phyloP scores from a whole-genome alignment of 768 basidiomycete species.

The Megacollybia marginata region DNA sequence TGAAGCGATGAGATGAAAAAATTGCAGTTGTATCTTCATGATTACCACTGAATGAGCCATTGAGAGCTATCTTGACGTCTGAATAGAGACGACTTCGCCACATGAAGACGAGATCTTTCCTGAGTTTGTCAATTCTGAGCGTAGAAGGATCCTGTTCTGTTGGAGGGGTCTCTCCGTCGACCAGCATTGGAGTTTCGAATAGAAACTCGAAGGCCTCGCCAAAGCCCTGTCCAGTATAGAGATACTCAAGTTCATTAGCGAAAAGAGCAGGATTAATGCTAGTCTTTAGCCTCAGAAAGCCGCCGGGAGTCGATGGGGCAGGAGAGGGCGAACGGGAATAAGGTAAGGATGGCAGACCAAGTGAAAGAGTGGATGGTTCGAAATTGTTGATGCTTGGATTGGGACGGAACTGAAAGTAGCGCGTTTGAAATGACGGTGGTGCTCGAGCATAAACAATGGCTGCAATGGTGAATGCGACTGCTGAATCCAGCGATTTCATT shows the following conservation, averaged over 20 bases:
- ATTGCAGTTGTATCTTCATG: constrained; percentile 69
- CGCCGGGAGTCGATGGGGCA: not conserved
- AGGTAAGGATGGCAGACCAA: constrained; percentile 12
- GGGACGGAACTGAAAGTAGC: constrained; percentile 51
- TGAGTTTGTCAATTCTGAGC: constrained; percentile 50
- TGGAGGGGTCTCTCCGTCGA: constrained; percentile 38
- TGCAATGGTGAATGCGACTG: constrained; percentile 19
- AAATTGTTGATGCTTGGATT: not conserved
- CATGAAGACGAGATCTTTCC: constrained; percentile 71
- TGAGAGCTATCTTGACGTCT: constrained; percentile 74
- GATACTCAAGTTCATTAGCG: constrained; percentile 84
- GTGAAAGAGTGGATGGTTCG: not conserved
- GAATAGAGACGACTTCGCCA: constrained; percentile 73
- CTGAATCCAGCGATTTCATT: constrained; percentile 11
- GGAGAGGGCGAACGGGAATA: constrained; percentile 40
- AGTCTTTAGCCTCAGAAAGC: constrained; percentile 49
- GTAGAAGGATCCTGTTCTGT: constrained; percentile 34
- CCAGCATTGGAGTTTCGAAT: constrained; percentile 51
- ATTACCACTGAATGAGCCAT: constrained; percentile 52
- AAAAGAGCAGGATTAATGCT: constrained; percentile 76
- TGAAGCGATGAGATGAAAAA: constrained; percentile 90
- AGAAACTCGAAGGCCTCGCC: constrained; percentile 85
- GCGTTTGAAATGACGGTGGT: constrained; percentile 82
- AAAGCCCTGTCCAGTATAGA: constrained; percentile 89
- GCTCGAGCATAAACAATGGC: constrained; percentile 94